Base-by-base conservation (phyloP, 2,329 filamentous ascomycete species). In the Boeremia exigua region DNA sequence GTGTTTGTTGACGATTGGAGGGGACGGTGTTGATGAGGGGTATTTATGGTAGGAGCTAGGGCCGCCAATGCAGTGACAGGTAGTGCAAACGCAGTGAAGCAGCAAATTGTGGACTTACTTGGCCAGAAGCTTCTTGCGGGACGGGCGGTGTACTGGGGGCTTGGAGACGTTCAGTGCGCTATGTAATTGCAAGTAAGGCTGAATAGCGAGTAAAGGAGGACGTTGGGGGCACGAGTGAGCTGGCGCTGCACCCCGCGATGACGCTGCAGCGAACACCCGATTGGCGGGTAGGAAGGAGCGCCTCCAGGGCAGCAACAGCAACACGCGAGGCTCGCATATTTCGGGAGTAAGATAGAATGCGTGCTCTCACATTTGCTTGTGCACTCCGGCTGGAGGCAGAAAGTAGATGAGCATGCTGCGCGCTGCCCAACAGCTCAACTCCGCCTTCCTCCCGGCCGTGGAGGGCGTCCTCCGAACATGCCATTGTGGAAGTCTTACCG, bases 191-290 rank as follows among this genome's bases (percentile, higher is more conserved):
- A 40, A 39, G 53, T 43, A 50, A 55, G 55, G 38, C 58, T 51
- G 48, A 46, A 51, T 49, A 48, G 57, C 59, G 43, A 61, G 60
- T 54, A 55, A 47, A 50, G 54, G 65, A 55, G 59, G 59, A 61
- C 60, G 66, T 66, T 65, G 68, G 57, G 64, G 60, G 59, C 62
- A 60, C 58, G 58, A 40, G 60, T 65, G 61, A 61, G 68, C 56
- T 68, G 68, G 62, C 63, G 52, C 44, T 50, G 51, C 51, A 63
- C 66, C 66, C 65, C 66, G 62, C 68, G 66, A 70, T 73, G 70
- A 74, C 68, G 67, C 63, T 65, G 48, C 49, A 51, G 58, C 49
- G 48, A 54, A 50, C 52, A 60, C 58, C 62, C 59, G 54, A 69
- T 72, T 71, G 68, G 69, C 30, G 55, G 59, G 60, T 38, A 23